Percentiles rank a stretch among this genome's conserved stretches.
These are phyloP conservation scores for Ophiocordyceps camponoti-leonardi DNA, from an alignment of 2,329 filamentous ascomycete genomes.

Conservation along the genomic window DNA sequence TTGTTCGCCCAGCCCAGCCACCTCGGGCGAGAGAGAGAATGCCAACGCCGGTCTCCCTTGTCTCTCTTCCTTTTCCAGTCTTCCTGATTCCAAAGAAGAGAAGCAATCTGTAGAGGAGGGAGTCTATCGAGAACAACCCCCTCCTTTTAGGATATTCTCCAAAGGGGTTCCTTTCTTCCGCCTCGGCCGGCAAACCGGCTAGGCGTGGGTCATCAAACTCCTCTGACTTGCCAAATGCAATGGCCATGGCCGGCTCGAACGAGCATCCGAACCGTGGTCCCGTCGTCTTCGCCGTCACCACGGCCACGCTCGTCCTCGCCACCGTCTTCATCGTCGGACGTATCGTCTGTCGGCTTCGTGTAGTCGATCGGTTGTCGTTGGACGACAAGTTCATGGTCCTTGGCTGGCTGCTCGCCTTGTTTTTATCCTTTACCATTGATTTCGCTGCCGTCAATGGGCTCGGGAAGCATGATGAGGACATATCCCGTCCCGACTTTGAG, in stretches of 20 bases:
- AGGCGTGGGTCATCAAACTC: too few relatives aligned
- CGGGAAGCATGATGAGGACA: constrained; percentile 48
- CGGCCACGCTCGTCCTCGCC: constrained; percentile 48
- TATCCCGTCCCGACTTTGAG: constrained; percentile 28
- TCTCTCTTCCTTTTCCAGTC: too few relatives aligned
- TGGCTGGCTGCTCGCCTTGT: constrained; percentile 59
- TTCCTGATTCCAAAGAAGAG: too few relatives aligned
- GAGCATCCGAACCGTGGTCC: constrained; percentile 32
- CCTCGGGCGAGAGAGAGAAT: too few relatives aligned
- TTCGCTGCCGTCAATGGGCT: constrained; percentile 47
- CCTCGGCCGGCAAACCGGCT: too few relatives aligned
- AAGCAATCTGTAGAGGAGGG: too few relatives aligned
- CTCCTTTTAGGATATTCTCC: too few relatives aligned
- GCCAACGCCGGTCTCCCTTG: too few relatives aligned
- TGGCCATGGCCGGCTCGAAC: constrained; percentile 4
- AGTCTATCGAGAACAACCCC: too few relatives aligned
- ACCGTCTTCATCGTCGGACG: constrained; percentile 61
- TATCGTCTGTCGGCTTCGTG: constrained; percentile 52
- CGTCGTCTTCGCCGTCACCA: constrained; percentile 53
- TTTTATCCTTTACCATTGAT: constrained; percentile 48
- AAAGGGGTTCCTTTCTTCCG: too few relatives aligned
- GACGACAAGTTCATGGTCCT: constrained; percentile 71
- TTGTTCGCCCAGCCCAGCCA: too few relatives aligned
- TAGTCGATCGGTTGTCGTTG: constrained; percentile 54
- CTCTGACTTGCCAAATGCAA: too few relatives aligned